Conservation (phyloP, 75 land plant species). For the Pseudotsuga menziesii region DNA sequence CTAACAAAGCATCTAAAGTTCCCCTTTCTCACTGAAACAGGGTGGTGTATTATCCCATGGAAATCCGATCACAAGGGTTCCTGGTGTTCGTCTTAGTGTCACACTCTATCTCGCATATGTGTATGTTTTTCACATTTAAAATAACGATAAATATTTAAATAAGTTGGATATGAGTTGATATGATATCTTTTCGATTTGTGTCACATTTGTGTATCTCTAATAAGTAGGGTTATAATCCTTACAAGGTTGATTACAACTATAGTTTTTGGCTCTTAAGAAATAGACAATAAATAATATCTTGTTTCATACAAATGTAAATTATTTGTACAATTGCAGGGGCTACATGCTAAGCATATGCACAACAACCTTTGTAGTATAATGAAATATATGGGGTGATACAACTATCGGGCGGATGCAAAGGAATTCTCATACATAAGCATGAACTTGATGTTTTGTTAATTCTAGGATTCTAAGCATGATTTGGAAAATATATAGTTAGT, state of each 20-base stretch:
- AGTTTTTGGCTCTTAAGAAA: background rate
- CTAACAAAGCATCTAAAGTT: background rate
- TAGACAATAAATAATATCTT: background rate
- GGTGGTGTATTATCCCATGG: slow-evolving; percentile 84
- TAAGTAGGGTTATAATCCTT: background rate
- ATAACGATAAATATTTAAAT: background rate
- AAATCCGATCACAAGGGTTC: slow-evolving; percentile 77
- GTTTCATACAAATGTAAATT: background rate
- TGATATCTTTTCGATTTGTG: background rate
- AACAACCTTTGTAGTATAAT: background rate
- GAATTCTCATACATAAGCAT: background rate
- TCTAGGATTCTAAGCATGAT: background rate
- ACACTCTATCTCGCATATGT: slow-evolving; percentile 55
- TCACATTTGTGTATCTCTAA: background rate
- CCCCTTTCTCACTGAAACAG: slow-evolving; percentile 27
- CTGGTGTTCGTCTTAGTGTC: slow-evolving; percentile 35
- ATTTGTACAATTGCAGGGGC: background rate
- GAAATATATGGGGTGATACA: background rate
- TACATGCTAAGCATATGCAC: background rate
- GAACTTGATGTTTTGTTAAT: background rate
- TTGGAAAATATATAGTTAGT: background rate
- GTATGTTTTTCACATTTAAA: slow-evolving; percentile 35
- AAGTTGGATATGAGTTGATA: background rate
- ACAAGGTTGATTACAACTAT: background rate
- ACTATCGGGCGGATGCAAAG: background rate